These are phyloP conservation scores for Malassezia restricta DNA, from an alignment of 1,284 basidiomycete species.

Conservation along the genomic window DNA sequence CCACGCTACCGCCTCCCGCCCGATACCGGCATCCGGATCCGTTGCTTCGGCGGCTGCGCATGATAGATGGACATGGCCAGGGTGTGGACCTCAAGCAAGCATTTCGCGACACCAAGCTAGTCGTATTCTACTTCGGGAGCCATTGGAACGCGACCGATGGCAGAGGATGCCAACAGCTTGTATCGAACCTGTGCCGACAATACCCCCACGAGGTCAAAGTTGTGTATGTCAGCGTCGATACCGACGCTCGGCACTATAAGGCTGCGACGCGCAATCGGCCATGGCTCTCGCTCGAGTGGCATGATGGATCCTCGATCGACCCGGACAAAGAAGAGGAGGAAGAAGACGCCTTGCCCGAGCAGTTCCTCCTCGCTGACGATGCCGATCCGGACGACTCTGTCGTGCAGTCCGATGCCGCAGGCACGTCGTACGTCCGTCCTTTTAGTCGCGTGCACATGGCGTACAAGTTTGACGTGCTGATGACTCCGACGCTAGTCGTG, in stretches of 20 bases:
- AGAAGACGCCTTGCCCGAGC: neutral
- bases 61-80: constrained; percentile 38
- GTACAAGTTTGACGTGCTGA: constrained; percentile 44
- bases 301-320: constrained; percentile 43
- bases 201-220: constrained; percentile 41
- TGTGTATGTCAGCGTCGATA: constrained; percentile 46
- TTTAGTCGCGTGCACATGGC: constrained; percentile 47
- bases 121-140: constrained; percentile 46
- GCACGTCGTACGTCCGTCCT: constrained; percentile 45
- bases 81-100: constrained; percentile 32
- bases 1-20: constrained; percentile 25
- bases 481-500: constrained; percentile 43
- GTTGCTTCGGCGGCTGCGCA: constrained; percentile 42
- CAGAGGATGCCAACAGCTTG: constrained; percentile 29
- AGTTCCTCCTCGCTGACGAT: constrained; percentile 46
- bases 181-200: constrained; percentile 28
- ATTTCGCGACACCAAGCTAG: constrained; percentile 44
- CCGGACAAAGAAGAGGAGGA: neutral
- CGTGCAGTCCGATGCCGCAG: constrained; percentile 28
- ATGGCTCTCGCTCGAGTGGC: constrained; percentile 46
- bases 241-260: constrained; percentile 40
- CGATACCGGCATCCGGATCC: constrained; percentile 46
- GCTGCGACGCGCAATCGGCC: constrained; percentile 32
- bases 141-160: constrained; percentile 33
- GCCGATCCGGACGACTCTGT: constrained; percentile 45